A percentile compares a stretch with the other conserved stretches of the same genome.
These are phyloP conservation scores for Jamesozyma spencerorum DNA, from an alignment of 805 yeast genomes.

Conservation along the genomic window DNA sequence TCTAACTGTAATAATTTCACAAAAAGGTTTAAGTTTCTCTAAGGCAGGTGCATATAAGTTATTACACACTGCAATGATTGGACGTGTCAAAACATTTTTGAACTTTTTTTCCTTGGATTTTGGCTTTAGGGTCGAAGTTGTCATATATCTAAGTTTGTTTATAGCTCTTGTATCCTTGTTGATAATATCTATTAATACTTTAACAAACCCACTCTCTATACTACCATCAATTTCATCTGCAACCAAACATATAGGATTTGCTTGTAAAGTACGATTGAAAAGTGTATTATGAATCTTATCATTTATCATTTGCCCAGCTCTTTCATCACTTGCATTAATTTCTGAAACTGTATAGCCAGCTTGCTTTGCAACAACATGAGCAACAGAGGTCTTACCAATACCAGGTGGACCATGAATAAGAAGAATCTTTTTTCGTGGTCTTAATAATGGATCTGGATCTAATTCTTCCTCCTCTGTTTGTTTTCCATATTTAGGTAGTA, in stretches of 20 bases:
- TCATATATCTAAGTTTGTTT: constrained; percentile 19
- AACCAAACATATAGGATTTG: constrained; percentile 70
- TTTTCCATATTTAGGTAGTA: constrained; percentile 10
- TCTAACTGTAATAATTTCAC: constrained; percentile 62
- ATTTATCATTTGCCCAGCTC: constrained; percentile 48
- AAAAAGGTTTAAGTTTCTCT: constrained; percentile 61
- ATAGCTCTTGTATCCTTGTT: constrained; percentile 49
- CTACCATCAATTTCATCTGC: constrained; percentile 89
- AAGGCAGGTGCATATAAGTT: constrained; percentile 70
- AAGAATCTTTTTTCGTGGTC: constrained; percentile 57
- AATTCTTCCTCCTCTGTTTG: constrained; percentile 7
- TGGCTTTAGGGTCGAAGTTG: constrained; percentile 9
- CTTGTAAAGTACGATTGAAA: constrained; percentile 54
- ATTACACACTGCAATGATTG: constrained; percentile 87
- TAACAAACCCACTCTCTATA: constrained; percentile 55
- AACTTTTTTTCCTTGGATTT: constrained; percentile 27
- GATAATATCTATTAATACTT: constrained; percentile 46
- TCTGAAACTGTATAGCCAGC: constrained; percentile 75
- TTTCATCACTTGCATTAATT: constrained; percentile 76
- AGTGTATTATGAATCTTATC: constrained; percentile 54
- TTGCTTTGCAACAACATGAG: constrained; percentile 75
- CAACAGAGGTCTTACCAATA: constrained; percentile 81
- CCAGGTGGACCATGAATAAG: constrained; percentile 91
- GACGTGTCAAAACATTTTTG: constrained; percentile 51
- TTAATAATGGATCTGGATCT: constrained; percentile 40